These are phyloP conservation scores for Leccinum longicurvipes DNA, from an alignment of 768 basidiomycete species.

Conservation along the genomic window DNA sequence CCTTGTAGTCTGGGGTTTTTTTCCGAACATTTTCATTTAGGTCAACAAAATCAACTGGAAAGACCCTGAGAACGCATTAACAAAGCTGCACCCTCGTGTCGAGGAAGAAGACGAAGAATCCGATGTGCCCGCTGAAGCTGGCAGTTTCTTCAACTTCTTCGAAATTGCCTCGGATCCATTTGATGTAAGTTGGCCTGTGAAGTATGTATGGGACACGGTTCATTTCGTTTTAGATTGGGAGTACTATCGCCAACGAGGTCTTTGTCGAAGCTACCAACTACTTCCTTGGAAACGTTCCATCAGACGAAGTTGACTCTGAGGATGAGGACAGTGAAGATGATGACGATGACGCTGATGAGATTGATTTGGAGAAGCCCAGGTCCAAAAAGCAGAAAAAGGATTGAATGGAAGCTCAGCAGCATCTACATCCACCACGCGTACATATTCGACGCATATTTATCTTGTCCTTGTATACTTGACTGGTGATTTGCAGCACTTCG, in stretches of 20 bases:
- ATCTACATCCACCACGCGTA: constrained; percentile 12
- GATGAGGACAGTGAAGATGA: constrained; percentile 69
- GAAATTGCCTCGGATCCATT: constrained; percentile 61
- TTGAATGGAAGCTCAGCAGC: constrained; percentile 18
- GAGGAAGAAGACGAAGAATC: constrained; percentile 52
- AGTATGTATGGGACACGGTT: constrained; percentile 1
- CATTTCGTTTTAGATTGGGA: constrained; percentile 53
- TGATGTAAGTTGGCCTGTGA: constrained; percentile 49
- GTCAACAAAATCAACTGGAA: constrained; percentile 77
- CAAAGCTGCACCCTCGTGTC: constrained; percentile 72
- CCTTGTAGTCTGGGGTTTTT: background rate
- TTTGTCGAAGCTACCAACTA: constrained; percentile 81
- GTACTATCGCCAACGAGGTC: constrained; percentile 69
- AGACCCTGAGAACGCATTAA: constrained; percentile 69
- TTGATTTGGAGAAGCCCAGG: constrained; percentile 83
- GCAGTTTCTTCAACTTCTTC: constrained; percentile 89
- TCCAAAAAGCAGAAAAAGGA: constrained; percentile 64
- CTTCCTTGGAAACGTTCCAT: constrained; percentile 66
- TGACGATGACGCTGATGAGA: constrained; percentile 79
- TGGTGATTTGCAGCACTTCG: constrained; percentile 2
- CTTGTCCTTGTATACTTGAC: constrained; percentile 7
- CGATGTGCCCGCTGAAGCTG: constrained; percentile 60
- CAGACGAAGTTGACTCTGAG: constrained; percentile 60
- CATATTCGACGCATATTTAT: constrained; percentile 27
- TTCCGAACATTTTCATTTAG: constrained; percentile 33